Conservation (phyloP, 352 stramenopile species). For the Phytophthora kernoviae region DNA sequence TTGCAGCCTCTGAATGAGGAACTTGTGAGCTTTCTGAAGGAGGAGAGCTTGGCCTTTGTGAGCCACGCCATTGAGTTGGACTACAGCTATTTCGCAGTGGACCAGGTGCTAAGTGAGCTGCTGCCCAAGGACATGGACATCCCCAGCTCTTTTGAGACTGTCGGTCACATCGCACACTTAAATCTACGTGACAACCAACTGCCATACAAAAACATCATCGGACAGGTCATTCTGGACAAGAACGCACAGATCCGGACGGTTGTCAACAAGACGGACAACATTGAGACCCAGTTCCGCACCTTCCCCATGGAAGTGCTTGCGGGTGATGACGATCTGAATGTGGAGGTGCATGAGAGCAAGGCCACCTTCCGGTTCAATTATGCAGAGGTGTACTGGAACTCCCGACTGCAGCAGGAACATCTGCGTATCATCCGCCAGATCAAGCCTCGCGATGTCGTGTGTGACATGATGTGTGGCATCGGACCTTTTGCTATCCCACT, state of each 20-base stretch:
- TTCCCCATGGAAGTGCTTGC: conserved; percentile 97
- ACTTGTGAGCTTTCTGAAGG: conserved; percentile 54
- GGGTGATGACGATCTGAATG: conserved; percentile 82
- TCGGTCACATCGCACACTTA: conserved; percentile 97
- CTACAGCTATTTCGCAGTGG: conserved; percentile 80
- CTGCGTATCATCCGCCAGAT: conserved; percentile 88
- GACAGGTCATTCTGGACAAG: conserved; percentile 98
- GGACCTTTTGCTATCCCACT: conserved; percentile 96
- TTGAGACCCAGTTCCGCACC: conserved; percentile 95
- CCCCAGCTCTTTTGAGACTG: conserved; percentile 95
- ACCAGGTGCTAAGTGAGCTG: conserved; percentile 82
- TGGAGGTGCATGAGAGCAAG: conserved; percentile 93
- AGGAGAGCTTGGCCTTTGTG: conserved; percentile 67
- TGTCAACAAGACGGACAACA: conserved; percentile 98
- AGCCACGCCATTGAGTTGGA: conserved; percentile 74
- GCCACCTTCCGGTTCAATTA: conserved; percentile 96
- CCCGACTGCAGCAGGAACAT: conserved; percentile 94
- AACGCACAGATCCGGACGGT: conserved; percentile 95
- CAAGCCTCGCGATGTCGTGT: conserved; percentile 76
- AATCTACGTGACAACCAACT: conserved; percentile 95
- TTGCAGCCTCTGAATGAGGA: conserved; percentile 55
- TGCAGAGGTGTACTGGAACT: conserved; percentile 98
- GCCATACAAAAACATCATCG: conserved; percentile 97
- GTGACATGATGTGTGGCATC: conserved; percentile 96
- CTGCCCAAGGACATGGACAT: conserved; percentile 86